A percentile compares a stretch with the other conserved stretches of the same genome.
Conservation (phyloP, 2,329 filamentous ascomycete genomes). For the Fusarium euwallaceae region DNA sequence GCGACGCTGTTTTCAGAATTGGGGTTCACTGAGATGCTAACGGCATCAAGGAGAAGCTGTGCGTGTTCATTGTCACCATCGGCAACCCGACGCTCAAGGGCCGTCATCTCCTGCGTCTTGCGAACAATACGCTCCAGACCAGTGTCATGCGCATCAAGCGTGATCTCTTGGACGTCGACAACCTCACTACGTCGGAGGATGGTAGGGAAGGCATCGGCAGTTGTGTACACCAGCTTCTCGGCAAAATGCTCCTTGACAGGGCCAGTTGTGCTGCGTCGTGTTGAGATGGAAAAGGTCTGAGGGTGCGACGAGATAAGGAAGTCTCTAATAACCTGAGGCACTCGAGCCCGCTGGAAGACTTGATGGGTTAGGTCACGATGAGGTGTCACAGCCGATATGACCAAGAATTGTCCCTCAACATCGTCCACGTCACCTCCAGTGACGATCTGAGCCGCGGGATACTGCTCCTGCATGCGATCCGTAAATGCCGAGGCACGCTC, state of each 20-base stretch:
- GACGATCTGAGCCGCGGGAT: constrained; percentile 86
- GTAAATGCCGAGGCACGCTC: constrained; percentile 87
- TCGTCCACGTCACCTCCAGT: constrained; percentile 78
- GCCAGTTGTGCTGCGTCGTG: constrained; percentile 76
- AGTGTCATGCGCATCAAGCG: constrained; percentile 83
- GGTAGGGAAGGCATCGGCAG: constrained; percentile 89
- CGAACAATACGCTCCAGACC: constrained; percentile 90
- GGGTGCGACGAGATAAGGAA: constrained; percentile 85
- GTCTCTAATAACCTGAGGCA: constrained; percentile 86
- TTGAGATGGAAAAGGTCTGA: constrained; percentile 82
- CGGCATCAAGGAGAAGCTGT: constrained; percentile 78
- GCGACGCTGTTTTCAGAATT: constrained; percentile 82
- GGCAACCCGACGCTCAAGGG: constrained; percentile 79
- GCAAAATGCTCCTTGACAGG: constrained; percentile 80
- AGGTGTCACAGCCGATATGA: constrained; percentile 83
- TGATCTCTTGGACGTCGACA: constrained; percentile 73
- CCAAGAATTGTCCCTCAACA: constrained; percentile 90
- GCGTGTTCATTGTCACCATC: constrained; percentile 80
- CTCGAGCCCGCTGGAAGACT: constrained; percentile 88
- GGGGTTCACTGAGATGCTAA: constrained; percentile 82
- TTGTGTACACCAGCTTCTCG: constrained; percentile 87
- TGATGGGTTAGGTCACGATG: constrained; percentile 86
- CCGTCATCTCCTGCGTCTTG: constrained; percentile 87
- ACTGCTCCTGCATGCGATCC: constrained; percentile 91
- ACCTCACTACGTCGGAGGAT: constrained; percentile 92